Evolutionary conservation across 345 rosid species (phyloP), one percentile per base, ranked within the genome.

Genomic region (Lepidium didymum): DNA sequence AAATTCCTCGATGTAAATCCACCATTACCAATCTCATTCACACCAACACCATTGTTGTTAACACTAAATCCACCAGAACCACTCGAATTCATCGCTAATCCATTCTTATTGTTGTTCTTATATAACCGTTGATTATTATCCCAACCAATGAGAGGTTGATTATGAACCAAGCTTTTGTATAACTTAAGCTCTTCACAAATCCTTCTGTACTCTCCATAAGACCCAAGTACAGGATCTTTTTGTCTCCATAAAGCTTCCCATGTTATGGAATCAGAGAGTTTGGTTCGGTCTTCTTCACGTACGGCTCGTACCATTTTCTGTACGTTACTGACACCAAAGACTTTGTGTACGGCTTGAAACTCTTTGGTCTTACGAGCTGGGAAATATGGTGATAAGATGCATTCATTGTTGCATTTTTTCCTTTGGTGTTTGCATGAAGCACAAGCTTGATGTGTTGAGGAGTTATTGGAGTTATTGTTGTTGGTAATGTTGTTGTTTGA

Each of bases 191-290:
- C 89, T 7, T 93, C 85, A 3, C 64, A 70, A 0, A 85, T 4
- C 62, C 75, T 86, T 19, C 62, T 75, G 47, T 78, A 88, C 73
- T 90, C 92, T 14, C 89, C 93, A 1, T 79, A 84, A 0, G 90
- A 70, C 0, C 97, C 97, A 16, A 75, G 80, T 5, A 91, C 77
- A 0, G 91, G 96, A 65, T 91, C 90, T 19, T 80, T 81, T 40
- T 81, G 83, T 76, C 99, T 72, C 38, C 87, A 85, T 12, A 50
- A 33, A 3, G 99, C 96, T 72, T 91, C 95, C 99, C 97, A 91
- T 8, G 89, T 72, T 3, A 94, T 55, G 0, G 99, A 89, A 31
- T 94, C 91, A 0, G 82, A 81, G 1, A 79, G 71, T 21, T 38
- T 60, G 12, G 65, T 70, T 7, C 90, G 73, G 54, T 91, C 86